phyloP scores from a whole-genome alignment of 345 rosid genomes.

The Eutrema yunnanense region DNA sequence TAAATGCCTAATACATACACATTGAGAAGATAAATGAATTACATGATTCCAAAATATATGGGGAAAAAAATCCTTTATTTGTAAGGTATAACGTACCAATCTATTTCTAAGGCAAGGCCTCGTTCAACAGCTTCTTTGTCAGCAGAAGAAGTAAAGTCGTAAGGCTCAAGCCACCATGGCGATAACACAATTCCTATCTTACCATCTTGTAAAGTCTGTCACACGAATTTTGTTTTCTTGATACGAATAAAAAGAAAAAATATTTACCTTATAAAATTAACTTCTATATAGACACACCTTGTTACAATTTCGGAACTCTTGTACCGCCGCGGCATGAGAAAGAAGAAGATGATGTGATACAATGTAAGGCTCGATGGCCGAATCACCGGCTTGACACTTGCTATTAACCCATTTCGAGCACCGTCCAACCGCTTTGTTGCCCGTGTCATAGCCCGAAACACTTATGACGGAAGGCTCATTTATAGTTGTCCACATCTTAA shows the following conservation, averaged over 20 bases:
- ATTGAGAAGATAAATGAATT: neutral
- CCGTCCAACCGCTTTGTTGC: constrained; percentile 27
- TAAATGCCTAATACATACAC: constrained; percentile 12
- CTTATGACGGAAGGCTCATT: constrained; percentile 37
- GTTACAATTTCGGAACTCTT: constrained; percentile 22
- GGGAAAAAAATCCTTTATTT: neutral
- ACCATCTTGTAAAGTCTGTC: constrained; percentile 13
- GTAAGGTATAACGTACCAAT: neutral
- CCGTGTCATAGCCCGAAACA: constrained; percentile 22
- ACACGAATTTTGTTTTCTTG: neutral
- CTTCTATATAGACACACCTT: neutral
- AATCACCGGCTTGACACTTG: constrained; percentile 30
- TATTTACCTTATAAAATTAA: neutral
- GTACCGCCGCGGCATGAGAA: constrained; percentile 24
- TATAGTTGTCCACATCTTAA: constrained; percentile 44
- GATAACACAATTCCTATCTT: constrained; percentile 28
- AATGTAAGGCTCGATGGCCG: constrained; percentile 22
- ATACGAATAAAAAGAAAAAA: neutral
- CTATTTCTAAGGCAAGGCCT: constrained; percentile 10
- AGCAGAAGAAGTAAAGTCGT: constrained; percentile 1
- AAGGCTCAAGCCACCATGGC: constrained; percentile 22
- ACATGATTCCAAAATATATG: neutral
- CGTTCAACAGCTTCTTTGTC: constrained; percentile 22
- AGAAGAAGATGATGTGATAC: constrained; percentile 29
- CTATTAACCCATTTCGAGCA: constrained; percentile 23